Percentiles rank a stretch among this genome's conserved stretches.
Conservation (phyloP, 305 asterid species). For the Rubia tinctorum region DNA sequence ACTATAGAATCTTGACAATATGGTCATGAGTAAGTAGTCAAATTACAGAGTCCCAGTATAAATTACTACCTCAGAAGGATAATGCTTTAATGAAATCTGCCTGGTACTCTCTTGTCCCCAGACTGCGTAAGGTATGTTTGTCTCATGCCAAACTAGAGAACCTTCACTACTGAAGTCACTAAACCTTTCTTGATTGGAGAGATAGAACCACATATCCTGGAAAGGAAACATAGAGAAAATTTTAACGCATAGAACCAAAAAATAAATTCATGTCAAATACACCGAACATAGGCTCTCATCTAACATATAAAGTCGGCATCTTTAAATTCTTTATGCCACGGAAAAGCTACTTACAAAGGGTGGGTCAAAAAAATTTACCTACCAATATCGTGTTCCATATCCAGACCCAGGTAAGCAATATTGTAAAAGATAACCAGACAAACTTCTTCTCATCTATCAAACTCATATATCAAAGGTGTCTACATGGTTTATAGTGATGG, state of each 20-base stretch:
- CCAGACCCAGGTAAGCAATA: neutral
- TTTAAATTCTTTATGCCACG: neutral
- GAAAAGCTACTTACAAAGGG: neutral
- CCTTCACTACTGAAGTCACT: slow-evolving; percentile 75
- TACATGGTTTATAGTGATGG: neutral
- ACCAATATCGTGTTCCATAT: neutral
- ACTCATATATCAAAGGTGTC: neutral
- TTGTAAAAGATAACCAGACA: neutral
- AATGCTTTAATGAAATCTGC: slow-evolving; percentile 61
- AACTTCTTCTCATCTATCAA: neutral
- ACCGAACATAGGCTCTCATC: neutral
- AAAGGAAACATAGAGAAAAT: slow-evolving; percentile 11
- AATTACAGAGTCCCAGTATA: neutral
- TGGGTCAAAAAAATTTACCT: neutral
- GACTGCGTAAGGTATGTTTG: slow-evolving; percentile 93
- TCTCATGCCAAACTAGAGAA: slow-evolving; percentile 92
- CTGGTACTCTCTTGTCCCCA: slow-evolving; percentile 83
- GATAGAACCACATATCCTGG: slow-evolving; percentile 96
- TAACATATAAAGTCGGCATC: neutral
- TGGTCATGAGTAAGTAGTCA: neutral
- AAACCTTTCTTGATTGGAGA: slow-evolving; percentile 70
- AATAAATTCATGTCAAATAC: neutral
- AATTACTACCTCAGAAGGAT: slow-evolving; percentile 72
- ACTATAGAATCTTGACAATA: neutral
- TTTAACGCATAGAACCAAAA: neutral